Evolutionary conservation across 208 protist genomes (phyloP).

Genomic region (Trypanosoma mega): DNA sequence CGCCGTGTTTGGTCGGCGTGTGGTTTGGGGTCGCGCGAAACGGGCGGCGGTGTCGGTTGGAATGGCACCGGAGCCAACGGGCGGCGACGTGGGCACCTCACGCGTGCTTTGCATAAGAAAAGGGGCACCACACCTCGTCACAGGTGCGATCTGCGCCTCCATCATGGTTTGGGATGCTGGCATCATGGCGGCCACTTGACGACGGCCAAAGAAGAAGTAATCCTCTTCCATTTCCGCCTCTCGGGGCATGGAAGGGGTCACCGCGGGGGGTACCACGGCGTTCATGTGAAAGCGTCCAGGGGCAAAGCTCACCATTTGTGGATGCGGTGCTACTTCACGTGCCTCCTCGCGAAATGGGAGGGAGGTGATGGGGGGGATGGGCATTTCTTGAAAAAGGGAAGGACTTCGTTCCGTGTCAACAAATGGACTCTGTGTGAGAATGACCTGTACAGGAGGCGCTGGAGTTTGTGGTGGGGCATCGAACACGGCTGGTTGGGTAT

Average conservation of each 20-base stretch:
- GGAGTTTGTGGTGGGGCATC: too few species aligned
- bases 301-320: constrained; percentile 19
- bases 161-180: too few species aligned
- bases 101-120: neutral
- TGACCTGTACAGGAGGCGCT: neutral
- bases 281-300: constrained; percentile 17
- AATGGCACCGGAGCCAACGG: constrained; percentile 44
- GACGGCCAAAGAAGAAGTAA: constrained; percentile 86
- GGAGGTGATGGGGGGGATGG: neutral
- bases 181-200: too few species aligned
- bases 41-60: constrained; percentile 29
- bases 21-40: neutral
- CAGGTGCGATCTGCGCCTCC: too few species aligned
- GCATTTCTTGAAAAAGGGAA: too few species aligned
- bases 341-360: neutral
- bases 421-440: neutral
- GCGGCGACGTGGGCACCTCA: constrained; percentile 26
- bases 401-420: neutral
- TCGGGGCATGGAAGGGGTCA: constrained; percentile 18
- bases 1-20: neutral
- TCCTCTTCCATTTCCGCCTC: constrained; percentile 57
- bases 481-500: neutral
- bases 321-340: neutral
- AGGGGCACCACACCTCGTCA: too few species aligned
- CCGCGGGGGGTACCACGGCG: neutral